phyloP scores from a whole-genome alignment of 148 eudicot genomes.

The Selenicereus undatus region DNA sequence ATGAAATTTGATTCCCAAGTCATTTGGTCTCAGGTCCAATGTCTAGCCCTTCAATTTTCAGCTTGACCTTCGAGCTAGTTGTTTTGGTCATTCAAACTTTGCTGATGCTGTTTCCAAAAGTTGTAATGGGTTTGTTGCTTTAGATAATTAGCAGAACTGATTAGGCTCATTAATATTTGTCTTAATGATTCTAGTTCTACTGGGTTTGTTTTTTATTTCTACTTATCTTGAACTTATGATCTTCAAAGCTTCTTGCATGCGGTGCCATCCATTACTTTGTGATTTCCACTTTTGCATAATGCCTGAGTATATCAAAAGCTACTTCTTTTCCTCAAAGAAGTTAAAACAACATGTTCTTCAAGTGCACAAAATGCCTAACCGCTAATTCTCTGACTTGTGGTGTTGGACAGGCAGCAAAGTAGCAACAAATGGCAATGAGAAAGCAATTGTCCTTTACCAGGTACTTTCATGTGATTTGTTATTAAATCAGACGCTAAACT shows the following conservation, averaged over 20 bases:
- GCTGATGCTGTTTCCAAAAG: background rate
- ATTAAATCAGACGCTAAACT: conserved; percentile 10
- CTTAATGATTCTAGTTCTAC: background rate
- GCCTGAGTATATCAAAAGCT: background rate
- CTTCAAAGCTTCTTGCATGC: conserved; percentile 1
- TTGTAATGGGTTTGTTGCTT: background rate
- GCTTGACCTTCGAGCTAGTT: background rate
- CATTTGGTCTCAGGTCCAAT: background rate
- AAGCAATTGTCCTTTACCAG: conserved; percentile 90
- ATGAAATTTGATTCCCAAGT: background rate
- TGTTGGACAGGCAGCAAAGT: conserved; percentile 53
- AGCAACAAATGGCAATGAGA: conserved; percentile 38
- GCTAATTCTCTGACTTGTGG: background rate
- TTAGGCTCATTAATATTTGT: background rate
- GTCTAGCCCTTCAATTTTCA: background rate
- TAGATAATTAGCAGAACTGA: background rate
- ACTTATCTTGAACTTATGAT: background rate
- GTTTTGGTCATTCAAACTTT: background rate
- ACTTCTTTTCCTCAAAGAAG: background rate
- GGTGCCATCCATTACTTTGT: background rate
- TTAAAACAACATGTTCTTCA: background rate
- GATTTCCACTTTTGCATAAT: background rate
- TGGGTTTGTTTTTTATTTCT: background rate
- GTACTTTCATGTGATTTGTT: conserved; percentile 32
- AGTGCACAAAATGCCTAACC: background rate